Conservation (phyloP, 495 filamentous ascomycete genomes). For the Penicillium roqueforti region DNA sequence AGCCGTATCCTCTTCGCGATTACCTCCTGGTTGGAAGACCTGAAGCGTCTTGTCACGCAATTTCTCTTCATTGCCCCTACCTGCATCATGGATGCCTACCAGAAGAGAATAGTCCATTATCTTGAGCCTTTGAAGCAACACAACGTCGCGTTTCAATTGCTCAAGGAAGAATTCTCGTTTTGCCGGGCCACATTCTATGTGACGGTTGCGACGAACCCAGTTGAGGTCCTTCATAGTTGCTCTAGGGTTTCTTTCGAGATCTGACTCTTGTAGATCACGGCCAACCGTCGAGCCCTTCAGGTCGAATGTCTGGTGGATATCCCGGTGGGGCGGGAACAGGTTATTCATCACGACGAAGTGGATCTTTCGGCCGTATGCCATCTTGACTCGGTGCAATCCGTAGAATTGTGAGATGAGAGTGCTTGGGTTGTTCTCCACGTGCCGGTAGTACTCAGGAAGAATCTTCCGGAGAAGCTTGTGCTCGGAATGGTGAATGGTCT, state of each 20-base stretch:
- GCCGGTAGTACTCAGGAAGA: slow-evolving; percentile 87
- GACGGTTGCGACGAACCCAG: slow-evolving; percentile 81
- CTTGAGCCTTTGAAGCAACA: slow-evolving; percentile 75
- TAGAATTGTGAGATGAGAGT: slow-evolving; percentile 98
- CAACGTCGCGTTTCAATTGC: slow-evolving; percentile 84
- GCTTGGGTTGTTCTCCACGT: slow-evolving; percentile 90
- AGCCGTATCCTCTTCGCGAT: slow-evolving; percentile 51
- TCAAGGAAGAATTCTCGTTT: slow-evolving; percentile 84
- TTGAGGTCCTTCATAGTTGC: slow-evolving; percentile 97
- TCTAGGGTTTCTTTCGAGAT: slow-evolving; percentile 81
- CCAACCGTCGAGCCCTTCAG: slow-evolving; percentile 97
- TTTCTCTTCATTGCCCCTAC: slow-evolving; percentile 89
- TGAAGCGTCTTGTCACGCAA: slow-evolving; percentile 90
- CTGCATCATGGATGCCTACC: slow-evolving; percentile 88
- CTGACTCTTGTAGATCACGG: slow-evolving; percentile 82
- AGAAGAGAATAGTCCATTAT: slow-evolving; percentile 99
- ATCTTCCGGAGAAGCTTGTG: slow-evolving; percentile 94
- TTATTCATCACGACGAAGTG: slow-evolving; percentile 99
- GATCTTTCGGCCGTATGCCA: slow-evolving; percentile 96
- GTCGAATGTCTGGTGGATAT: slow-evolving; percentile 97
- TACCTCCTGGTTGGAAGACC: slow-evolving; percentile 89
- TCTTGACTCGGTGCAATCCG: slow-evolving; percentile 95
- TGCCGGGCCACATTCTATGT: slow-evolving; percentile 79
- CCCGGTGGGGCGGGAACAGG: slow-evolving; percentile 92
- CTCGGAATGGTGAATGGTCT: slow-evolving; percentile 96